Base-by-base conservation (phyloP, 1,139 yeast species). In the Geotrichum aggregatum region DNA sequence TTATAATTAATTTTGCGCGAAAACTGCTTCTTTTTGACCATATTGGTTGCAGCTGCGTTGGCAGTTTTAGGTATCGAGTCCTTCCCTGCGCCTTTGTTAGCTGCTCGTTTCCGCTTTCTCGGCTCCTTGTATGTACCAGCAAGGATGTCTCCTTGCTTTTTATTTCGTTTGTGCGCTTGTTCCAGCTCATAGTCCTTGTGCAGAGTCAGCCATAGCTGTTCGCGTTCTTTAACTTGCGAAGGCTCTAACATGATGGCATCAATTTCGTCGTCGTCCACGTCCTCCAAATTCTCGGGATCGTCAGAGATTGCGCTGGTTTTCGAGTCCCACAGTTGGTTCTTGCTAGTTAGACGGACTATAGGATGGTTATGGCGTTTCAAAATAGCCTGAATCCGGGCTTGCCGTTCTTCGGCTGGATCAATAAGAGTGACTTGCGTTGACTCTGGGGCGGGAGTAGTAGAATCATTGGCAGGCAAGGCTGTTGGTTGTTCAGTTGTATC, bases 131-230 rank as follows among this genome's bases (percentile, higher is more conserved):
- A 63, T 19, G 65, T 65, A 11, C 76, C 76, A 5, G 66, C 66
- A 26, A 67, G 67, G 55, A 80, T 82, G 70, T 94, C 98, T 0
- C 96, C 94, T 64, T 91, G 96, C 50, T 78, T 78, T 64, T 91
- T 87, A 58, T 91, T 75, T 57, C 92, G 74, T 66, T 88, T 89
- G 61, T 80, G 80, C 62, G 92, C 98, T 68, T 88, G 96, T 49
- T 84, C 94, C 24, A 88, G 69, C 54, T 92, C 72, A 63, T 82
- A 94, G 33, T 91, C 98, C 55, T 86, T 87, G 68, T 92, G 88
- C 51, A 87, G 75, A 1, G 94, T 89, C 53, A 86, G 80, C 98
- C 98, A 92, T 4, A 89, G 79, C 56, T 84, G 76, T 59, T 87
- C 89, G 68, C 87, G 91, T 62, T 82, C 64, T 52, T 73, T 70